Evolutionary conservation across 495 filamentous ascomycete genomes (phyloP), one percentile per base, ranked within the genome.

Genomic region (Hypoxylon perforatum): DNA sequence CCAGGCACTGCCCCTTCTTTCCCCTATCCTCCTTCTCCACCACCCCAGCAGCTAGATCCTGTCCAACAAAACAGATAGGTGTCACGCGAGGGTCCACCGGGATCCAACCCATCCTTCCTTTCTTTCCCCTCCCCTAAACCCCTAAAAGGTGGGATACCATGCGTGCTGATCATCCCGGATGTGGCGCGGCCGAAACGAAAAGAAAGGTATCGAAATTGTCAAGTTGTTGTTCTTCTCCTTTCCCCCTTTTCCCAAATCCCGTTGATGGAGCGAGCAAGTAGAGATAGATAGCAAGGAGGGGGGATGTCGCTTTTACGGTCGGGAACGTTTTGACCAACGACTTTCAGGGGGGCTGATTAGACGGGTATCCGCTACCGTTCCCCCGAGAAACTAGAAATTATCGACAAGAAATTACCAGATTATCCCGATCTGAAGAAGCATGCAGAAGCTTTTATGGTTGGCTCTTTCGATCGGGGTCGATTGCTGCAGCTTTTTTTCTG

Each of bases 331-430:
- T 36, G 22, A 42, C 33, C 8, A 17, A 21, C n/a, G 11, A 33
- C 19, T 12, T 6, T n/a, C n/a, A n/a, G n/a, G n/a, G n/a, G n/a
- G n/a, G n/a, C n/a, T n/a, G n/a, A n/a, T n/a, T n/a, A n/a, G n/a
- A n/a, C n/a, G 10, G 45, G 17, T 19, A 28, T 28, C 36, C 33
- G n/a, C n/a, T 47, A 42, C 44, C 21, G 36, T 28, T 7, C 25
- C 3, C 25, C 25, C 25, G 3, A 28, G 45, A 41, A 61, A 72
- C 63, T 74, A 70, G 61, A 70, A 70, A 72, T 70, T 75, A 75
- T 75, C 39, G 62, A 75, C 73, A 75, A 73, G 73, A 73, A 73
- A 71, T 74, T 72, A 71, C 70, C 61, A 65, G 70, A 72, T 65
- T 69, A 69, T 58, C 59, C 59, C 70, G 52, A 70, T 55, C 70